Percentiles rank a stretch among this genome's conserved stretches.
Conservation (phyloP, 2,329 filamentous ascomycete species). For the Neonectria punicea region DNA sequence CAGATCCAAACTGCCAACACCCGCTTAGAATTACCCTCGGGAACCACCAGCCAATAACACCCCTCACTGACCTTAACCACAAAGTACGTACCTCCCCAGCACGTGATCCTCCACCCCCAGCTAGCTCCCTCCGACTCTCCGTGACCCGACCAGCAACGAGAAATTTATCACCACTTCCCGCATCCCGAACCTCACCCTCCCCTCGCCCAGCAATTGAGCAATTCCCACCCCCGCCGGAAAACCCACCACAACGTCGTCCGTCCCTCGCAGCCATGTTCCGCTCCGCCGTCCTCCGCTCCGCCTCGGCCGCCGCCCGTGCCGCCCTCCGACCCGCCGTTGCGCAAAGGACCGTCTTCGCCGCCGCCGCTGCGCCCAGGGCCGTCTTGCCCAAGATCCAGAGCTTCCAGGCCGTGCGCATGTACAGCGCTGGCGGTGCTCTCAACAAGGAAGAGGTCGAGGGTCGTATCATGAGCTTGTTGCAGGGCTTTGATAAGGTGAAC, state of each 20-base stretch:
- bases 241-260: not conserved
- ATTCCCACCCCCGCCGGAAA: not conserved
- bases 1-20: not conserved
- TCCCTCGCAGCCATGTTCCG: slow-evolving; percentile 77
- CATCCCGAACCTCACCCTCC: slow-evolving; percentile 26
- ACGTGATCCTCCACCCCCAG: slow-evolving; percentile 42
- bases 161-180: slow-evolving; percentile 56
- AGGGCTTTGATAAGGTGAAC: slow-evolving; percentile 91
- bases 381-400: slow-evolving; percentile 68
- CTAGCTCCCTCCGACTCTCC: slow-evolving; percentile 46
- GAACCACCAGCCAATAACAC: slow-evolving; percentile 25
- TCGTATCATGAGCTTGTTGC: slow-evolving; percentile 89
- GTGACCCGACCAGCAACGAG: slow-evolving; percentile 49
- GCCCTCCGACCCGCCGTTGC: slow-evolving; percentile 63
- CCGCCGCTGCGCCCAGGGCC: slow-evolving; percentile 56
- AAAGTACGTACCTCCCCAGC: slow-evolving; percentile 18
- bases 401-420: slow-evolving; percentile 80
- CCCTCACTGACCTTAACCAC: slow-evolving; percentile 31
- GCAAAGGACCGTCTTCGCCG: slow-evolving; percentile 69
- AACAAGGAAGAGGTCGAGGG: slow-evolving; percentile 88
- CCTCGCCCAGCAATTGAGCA: slow-evolving; percentile 14
- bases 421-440: slow-evolving; percentile 84
- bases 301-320: slow-evolving; percentile 72
- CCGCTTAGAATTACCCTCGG: slow-evolving; percentile 25
- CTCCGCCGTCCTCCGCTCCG: slow-evolving; percentile 83